These are phyloP conservation scores for Rosa multiflora DNA, from an alignment of 306 rosid genomes.

Conservation along the genomic window DNA sequence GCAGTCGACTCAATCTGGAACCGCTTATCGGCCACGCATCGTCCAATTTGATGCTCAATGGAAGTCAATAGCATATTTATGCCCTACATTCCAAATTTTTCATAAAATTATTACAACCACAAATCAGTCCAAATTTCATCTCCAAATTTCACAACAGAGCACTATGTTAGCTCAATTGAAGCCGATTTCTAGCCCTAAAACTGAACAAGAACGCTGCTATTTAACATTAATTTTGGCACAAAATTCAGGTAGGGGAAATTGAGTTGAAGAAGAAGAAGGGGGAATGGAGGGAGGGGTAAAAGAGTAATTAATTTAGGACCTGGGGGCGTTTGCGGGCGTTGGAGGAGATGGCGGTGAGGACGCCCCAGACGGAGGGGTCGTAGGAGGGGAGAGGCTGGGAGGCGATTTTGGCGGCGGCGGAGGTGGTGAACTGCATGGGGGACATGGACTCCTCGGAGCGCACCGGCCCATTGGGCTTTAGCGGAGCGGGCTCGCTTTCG, in stretches of 20 bases:
- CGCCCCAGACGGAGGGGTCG: slow-evolving; percentile 80
- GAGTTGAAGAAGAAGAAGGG: background rate
- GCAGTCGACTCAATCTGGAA: slow-evolving; percentile 74
- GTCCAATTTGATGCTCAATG: slow-evolving; percentile 75
- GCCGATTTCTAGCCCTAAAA: background rate
- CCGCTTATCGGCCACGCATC: slow-evolving; percentile 53
- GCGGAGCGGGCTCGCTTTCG: slow-evolving; percentile 23
- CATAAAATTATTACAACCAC: slow-evolving; percentile 8
- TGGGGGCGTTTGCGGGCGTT: slow-evolving; percentile 80
- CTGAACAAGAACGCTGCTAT: background rate
- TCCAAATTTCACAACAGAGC: background rate
- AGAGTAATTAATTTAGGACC: slow-evolving; percentile 29
- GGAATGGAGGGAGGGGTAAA: background rate
- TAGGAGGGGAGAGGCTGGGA: slow-evolving; percentile 67
- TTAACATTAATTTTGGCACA: background rate
- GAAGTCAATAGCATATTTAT: slow-evolving; percentile 65
- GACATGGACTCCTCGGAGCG: slow-evolving; percentile 10
- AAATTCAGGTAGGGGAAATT: background rate
- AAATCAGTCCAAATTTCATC: background rate
- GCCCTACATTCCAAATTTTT: slow-evolving; percentile 46
- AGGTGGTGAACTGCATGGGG: slow-evolving; percentile 49
- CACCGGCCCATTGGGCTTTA: background rate
- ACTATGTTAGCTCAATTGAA: background rate
- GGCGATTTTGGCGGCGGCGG: slow-evolving; percentile 67
- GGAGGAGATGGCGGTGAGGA: slow-evolving; percentile 87